Percentiles rank a stretch among this genome's conserved stretches.
Evolutionary conservation across 1,284 basidiomycete species (phyloP).

Genomic region (Trichosporon inkin): DNA sequence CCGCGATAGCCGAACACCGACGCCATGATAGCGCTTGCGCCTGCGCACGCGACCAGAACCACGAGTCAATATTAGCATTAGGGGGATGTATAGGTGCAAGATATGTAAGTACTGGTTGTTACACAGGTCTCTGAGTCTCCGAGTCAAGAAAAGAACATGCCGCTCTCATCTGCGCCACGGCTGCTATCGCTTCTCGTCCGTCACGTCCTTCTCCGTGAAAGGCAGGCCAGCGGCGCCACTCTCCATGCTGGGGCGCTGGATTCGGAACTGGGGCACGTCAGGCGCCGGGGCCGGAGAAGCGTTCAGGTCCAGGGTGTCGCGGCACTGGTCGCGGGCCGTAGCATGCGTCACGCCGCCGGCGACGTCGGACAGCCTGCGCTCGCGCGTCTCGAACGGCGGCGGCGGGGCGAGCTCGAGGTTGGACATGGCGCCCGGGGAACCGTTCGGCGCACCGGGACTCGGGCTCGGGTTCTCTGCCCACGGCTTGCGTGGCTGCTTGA

Average conservation of each 20-base stretch:
- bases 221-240: background rate
- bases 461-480: too few species aligned
- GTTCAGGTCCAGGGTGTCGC: background rate
- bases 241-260: slow-evolving; percentile 22
- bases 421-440: background rate
- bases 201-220: too few species aligned
- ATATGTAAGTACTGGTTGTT: too few species aligned
- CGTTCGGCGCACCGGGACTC: background rate
- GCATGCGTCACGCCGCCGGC: slow-evolving; percentile 6
- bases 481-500: background rate
- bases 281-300: background rate
- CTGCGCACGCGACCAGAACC: too few species aligned
- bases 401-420: background rate
- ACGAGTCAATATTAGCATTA: too few species aligned
- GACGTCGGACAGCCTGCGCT: background rate
- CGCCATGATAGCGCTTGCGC: too few species aligned
- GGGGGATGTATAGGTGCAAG: too few species aligned
- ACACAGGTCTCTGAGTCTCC: too few species aligned
- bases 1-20: too few species aligned
- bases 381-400: background rate
- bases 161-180: too few species aligned
- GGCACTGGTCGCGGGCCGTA: background rate
- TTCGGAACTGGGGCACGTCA: slow-evolving; percentile 10
- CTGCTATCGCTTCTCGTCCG: too few species aligned
- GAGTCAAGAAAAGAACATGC: too few species aligned